Evolutionary conservation across 768 basidiomycete genomes (phyloP).

Genomic region (Daedalea quercina): DNA sequence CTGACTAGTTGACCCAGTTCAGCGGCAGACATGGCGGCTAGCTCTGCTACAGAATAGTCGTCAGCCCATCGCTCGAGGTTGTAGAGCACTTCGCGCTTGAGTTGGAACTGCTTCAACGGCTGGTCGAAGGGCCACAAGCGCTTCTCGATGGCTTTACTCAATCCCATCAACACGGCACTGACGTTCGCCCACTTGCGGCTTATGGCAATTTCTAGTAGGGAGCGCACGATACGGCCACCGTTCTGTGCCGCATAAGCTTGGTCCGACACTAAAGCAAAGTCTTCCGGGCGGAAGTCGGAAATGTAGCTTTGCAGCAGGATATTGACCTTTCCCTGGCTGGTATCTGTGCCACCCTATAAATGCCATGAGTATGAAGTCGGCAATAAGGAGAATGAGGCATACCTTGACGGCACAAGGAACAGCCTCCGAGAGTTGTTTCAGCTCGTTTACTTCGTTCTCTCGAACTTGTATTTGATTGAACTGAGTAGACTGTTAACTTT

Average conservation of each 20-base stretch:
- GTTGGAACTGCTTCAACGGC: conserved; percentile 72
- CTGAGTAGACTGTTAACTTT: conserved; percentile 29
- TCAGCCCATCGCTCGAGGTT: conserved; percentile 76
- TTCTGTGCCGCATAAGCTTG: conserved; percentile 93
- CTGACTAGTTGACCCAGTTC: conserved; percentile 77
- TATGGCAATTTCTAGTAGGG: conserved; percentile 89
- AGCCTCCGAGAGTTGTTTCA: conserved; percentile 53
- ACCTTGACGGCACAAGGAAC: conserved; percentile 83
- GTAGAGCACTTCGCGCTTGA: conserved; percentile 74
- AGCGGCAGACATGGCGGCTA: conserved; percentile 57
- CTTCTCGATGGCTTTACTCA: conserved; percentile 92
- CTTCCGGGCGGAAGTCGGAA: conserved; percentile 73
- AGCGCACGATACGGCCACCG: conserved; percentile 89
- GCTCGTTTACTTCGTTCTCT: conserved; percentile 82
- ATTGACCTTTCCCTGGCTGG: conserved; percentile 83
- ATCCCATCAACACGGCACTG: conserved; percentile 71
- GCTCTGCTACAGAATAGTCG: conserved; percentile 68
- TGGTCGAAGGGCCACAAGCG: conserved; percentile 94
- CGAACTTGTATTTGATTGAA: conserved; percentile 94
- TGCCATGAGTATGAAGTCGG: neutral
- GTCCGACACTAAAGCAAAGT: conserved; percentile 96
- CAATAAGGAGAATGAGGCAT: conserved; percentile 11
- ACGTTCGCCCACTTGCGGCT: conserved; percentile 88
- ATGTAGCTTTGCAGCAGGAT: conserved; percentile 90
- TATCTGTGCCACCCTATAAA: conserved; percentile 13